Base-by-base conservation (phyloP, 2,329 filamentous ascomycete species). In the Lachnellula willkommii region DNA sequence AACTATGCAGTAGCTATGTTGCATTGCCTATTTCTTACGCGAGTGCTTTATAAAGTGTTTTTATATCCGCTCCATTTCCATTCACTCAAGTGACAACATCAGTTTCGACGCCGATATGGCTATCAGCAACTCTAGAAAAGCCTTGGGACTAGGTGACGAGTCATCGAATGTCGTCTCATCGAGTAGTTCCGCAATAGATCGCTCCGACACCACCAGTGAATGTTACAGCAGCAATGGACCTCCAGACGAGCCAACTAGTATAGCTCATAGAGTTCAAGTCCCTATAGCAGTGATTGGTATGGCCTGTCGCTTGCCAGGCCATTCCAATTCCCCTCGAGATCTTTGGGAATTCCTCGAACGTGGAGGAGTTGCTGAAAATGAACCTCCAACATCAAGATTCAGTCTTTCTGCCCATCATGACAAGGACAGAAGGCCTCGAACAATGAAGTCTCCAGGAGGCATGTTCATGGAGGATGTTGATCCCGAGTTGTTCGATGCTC, bases 371-470 rank as follows among this genome's bases (percentile, higher is more conserved):
- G 87, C 89, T 26, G 84, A 88, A 66, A 79, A 71, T 43, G 69
- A 72, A 57, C 67, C 75, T 5, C 87, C 87, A 1, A 69, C 79
- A 2, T 83, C 90, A 63, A 80, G 88, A 15, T 92, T 90, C 71
- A 83, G 88, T 55, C 81, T 84, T 11, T 78, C 85, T 46, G 83
- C 79, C 15, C 87, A 90, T 65, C 82, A 79, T 60, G 87, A 90
- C 64, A 73, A 75, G 5, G 74, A 80, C 83, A 14, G 83, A 81
- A 12, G 85, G 84, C 39, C 89, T 88, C 70, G 79, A 75, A 52
- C 84, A 84, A 71, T 91, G 90, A 73, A 89, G 85, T 59, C 87
- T 80, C 53, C 84, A 86, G 71, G 89, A 84, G 1, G 85, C 82
- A 7, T 89, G 84, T 76, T 76, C 56, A 60, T 77, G 3, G 62